These are phyloP conservation scores for Centella asiatica DNA, from an alignment of 129 eudicot genomes.

Conservation along the genomic window DNA sequence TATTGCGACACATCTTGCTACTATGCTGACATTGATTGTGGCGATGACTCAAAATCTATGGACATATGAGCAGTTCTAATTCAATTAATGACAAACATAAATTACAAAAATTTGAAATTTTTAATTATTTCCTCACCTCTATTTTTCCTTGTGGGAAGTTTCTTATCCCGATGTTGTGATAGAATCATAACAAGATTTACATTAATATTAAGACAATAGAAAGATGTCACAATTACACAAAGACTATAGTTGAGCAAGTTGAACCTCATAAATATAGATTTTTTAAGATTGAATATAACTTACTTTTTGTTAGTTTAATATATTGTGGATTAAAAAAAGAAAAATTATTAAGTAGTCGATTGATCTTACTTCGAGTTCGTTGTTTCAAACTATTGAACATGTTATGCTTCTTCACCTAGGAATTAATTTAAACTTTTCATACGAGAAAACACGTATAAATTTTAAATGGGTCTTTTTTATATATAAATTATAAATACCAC, in stretches of 20 bases:
- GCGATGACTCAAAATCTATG: slow-evolving; percentile 12
- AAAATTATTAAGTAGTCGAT: too few species aligned
- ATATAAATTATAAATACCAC: too few species aligned
- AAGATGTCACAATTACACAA: neutral
- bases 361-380: too few species aligned
- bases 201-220: neutral
- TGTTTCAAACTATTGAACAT: too few species aligned
- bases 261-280: neutral
- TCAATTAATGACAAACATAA: neutral
- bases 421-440: too few species aligned
- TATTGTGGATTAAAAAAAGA: too few species aligned
- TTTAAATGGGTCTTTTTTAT: too few species aligned
- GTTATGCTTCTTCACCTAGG: too few species aligned
- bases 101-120: neutral
- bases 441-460: too few species aligned
- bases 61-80: neutral
- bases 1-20: neutral
- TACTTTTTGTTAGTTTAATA: too few species aligned
- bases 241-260: neutral
- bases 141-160: slow-evolving; percentile 2
- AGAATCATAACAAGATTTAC: neutral
- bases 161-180: neutral
- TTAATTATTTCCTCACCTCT: neutral
- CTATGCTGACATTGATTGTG: slow-evolving; percentile 11
- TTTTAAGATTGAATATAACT: too few species aligned